phyloP scores from a whole-genome alignment of 1,284 basidiomycete genomes.

The Apiotrichum porosum region DNA sequence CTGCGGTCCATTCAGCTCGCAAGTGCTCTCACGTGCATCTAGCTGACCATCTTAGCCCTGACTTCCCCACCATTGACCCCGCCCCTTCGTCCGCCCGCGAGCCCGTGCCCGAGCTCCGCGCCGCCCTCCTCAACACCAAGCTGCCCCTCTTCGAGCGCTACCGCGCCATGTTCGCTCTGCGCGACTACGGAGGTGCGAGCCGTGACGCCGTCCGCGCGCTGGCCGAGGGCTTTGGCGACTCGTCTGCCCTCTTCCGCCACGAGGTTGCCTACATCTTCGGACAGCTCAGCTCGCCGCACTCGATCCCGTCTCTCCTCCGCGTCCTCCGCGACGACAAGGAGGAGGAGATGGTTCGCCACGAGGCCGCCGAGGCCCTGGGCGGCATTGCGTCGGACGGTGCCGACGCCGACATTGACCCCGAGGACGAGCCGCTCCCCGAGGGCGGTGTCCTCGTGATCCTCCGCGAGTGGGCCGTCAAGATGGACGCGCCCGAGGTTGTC shows the following conservation, averaged over 20 bases:
- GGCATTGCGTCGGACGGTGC: conserved; percentile 82
- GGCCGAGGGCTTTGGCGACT: conserved; percentile 79
- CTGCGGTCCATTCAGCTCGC: no score
- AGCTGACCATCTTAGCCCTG: conserved; percentile 55
- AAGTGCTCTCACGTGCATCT: background rate
- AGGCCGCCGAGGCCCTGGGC: conserved; percentile 96
- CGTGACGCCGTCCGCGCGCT: conserved; percentile 78
- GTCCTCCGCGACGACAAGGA: conserved; percentile 71
- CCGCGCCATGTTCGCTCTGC: conserved; percentile 95
- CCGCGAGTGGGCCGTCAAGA: conserved; percentile 73
- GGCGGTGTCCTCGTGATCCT: conserved; percentile 73
- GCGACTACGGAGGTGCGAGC: conserved; percentile 69
- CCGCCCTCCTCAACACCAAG: conserved; percentile 62
- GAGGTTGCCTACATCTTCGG: conserved; percentile 98
- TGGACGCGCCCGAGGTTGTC: conserved; percentile 81
- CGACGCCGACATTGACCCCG: conserved; percentile 33
- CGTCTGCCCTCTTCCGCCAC: conserved; percentile 88
- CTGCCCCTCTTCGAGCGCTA: conserved; percentile 88
- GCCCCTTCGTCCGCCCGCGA: conserved; percentile 59
- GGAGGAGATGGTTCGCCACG: conserved; percentile 97
- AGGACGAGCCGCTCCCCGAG: conserved; percentile 31
- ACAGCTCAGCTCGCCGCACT: conserved; percentile 83
- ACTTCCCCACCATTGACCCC: conserved; percentile 86
- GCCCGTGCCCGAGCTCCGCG: conserved; percentile 55
- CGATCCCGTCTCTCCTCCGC: conserved; percentile 75